These are phyloP conservation scores for Hymenoscyphus salicellus DNA, from an alignment of 2,329 filamentous ascomycete species.

Conservation along the genomic window DNA sequence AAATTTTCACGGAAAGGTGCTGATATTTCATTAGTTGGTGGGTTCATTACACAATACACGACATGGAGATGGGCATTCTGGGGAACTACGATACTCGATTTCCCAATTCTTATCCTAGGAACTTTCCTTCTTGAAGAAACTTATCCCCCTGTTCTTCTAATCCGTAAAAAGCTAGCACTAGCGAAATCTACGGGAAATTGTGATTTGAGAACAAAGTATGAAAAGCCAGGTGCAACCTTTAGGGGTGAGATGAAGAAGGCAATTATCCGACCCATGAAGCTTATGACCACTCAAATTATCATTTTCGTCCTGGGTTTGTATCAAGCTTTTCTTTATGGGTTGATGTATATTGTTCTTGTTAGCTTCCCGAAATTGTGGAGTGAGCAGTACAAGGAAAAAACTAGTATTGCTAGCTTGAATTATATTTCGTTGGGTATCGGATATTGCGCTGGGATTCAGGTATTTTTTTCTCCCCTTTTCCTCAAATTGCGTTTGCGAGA, in stretches of 20 bases:
- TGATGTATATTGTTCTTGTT: constrained; percentile 52
- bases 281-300: constrained; percentile 51
- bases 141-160: constrained; percentile 55
- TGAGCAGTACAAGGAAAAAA: constrained; percentile 49
- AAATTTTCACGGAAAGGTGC: too few relatives aligned
- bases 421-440: constrained; percentile 44
- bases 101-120: constrained; percentile 48
- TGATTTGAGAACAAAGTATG: too few relatives aligned
- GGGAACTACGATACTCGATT: constrained; percentile 46
- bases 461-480: too few relatives aligned
- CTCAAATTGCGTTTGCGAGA: too few relatives aligned
- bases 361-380: constrained; percentile 58
- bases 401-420: constrained; percentile 55
- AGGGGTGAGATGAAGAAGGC: too few relatives aligned
- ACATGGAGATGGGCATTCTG: constrained; percentile 26
- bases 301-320: constrained; percentile 50
- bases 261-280: constrained; percentile 40
- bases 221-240: too few relatives aligned
- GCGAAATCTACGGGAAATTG: constrained; percentile 45
- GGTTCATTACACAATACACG: constrained; percentile 39
- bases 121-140: constrained; percentile 54
- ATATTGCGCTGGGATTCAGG: constrained; percentile 10
- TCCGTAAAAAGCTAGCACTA: constrained; percentile 48
- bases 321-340: constrained; percentile 48
- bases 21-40: constrained; percentile 33